Percentiles rank a stretch among this genome's conserved stretches.
Evolutionary conservation across 768 basidiomycete genomes (phyloP).

Genomic region (Amyloporia xantha): DNA sequence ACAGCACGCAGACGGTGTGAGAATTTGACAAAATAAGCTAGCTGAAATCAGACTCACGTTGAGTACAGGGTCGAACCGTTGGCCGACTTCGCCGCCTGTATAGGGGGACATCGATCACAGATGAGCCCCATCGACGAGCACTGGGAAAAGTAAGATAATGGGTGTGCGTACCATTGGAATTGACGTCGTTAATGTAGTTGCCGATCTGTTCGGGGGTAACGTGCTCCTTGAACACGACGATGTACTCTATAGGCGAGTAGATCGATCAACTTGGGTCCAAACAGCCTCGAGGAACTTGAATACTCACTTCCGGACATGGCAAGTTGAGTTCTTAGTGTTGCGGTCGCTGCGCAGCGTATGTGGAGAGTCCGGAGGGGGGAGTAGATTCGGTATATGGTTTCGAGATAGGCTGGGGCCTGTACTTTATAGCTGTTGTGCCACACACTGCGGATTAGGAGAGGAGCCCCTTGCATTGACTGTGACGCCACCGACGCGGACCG

Average conservation of each 20-base stretch:
- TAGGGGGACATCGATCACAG: neutral
- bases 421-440: too few species aligned
- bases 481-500: slow-evolving; percentile 3
- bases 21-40: neutral
- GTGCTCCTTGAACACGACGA: slow-evolving; percentile 47
- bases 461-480: neutral
- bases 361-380: neutral
- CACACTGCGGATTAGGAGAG: slow-evolving; percentile 1
- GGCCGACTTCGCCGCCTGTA: slow-evolving; percentile 38
- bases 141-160: neutral
- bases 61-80: slow-evolving; percentile 31
- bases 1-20: neutral
- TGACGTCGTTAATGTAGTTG: slow-evolving; percentile 33
- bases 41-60: slow-evolving; percentile 27
- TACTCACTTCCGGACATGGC: slow-evolving; percentile 19
- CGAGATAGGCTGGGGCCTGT: too few species aligned
- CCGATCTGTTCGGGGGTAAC: slow-evolving; percentile 36
- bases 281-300: too few species aligned
- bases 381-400: too few species aligned
- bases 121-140: neutral
- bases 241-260: slow-evolving; percentile 35
- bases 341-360: neutral
- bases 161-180: slow-evolving; percentile 28
- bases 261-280: slow-evolving; percentile 2
- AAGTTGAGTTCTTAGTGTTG: neutral